Base-by-base conservation (phyloP, 2,329 filamentous ascomycete genomes). In the Lasiodiplodia sp. region DNA sequence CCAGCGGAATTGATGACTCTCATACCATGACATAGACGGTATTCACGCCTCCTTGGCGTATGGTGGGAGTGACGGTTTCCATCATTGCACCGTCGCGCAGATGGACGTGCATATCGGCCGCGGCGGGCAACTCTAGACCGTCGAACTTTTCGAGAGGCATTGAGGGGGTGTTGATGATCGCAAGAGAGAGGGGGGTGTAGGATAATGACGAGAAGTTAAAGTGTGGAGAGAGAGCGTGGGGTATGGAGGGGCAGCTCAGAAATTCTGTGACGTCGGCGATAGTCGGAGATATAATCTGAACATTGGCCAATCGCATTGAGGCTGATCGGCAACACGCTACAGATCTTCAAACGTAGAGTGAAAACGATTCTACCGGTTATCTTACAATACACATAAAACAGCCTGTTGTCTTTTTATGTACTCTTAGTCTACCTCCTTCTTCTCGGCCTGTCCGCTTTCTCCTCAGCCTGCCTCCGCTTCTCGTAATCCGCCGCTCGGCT, bases 11-110 rank as follows among this genome's bases (percentile, higher is more conserved):
- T 23, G 6, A 23, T 16, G 34, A 21, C 7, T 10, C 16, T 4
- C 28, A 23, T 77, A 84, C 82, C 83, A 86, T 86, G 38, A 86
- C 84, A 77, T 82, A 86, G 47, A 86, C 84, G 38, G 82, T 84
- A 74, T 86, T 84, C 70, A 84, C 83, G 70, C 84, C 85, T 69
- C 85, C 85, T 70, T 78, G 72, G 62, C 84, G 80, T 72, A 86
- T 85, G 25, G 82, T 85, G 4, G 83, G 83, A 38, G 82, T 82
- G 65, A 86, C 84, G 1, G 83, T 76, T 74, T 84, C 80, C 70
- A 82, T 82, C 84, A 86, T 86, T 37, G 82, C 79, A 18, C 82
- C 83, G 76, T 86, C 83, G 38, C 85, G 79, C 58, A 87, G 75
- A 73, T 86, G 85, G 56, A 86, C 84, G 71, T 82, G 83, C 68